Conservation (phyloP, 2,329 filamentous ascomycete genomes). For the Bimuria novae-zelandiae region DNA sequence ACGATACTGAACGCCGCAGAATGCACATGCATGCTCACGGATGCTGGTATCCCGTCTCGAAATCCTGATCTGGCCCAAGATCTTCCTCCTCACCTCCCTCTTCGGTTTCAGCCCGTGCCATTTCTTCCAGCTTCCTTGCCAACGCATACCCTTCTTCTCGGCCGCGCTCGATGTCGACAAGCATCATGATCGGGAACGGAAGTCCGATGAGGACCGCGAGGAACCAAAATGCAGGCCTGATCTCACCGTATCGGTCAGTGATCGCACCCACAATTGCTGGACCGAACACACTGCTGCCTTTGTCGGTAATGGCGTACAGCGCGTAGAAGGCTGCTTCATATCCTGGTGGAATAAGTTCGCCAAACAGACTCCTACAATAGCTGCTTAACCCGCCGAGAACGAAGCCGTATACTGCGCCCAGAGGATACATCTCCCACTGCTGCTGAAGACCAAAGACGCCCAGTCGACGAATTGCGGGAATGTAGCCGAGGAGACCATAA, state of each 20-base stretch:
- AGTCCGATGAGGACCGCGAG: constrained; percentile 81
- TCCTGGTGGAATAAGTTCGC: constrained; percentile 90
- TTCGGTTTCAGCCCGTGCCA: constrained; percentile 18
- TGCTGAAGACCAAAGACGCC: constrained; percentile 87
- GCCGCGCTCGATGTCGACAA: constrained; percentile 76
- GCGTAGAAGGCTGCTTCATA: constrained; percentile 97
- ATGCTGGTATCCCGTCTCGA: constrained; percentile 15
- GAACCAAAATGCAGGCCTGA: constrained; percentile 81
- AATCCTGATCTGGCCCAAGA: constrained; percentile 17
- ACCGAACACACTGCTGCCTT: constrained; percentile 91
- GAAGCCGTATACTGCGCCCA: constrained; percentile 89
- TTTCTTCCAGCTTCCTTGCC: constrained; percentile 42
- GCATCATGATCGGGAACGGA: constrained; percentile 81
- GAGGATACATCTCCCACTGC: constrained; percentile 94
- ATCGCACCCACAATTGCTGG: constrained; percentile 93
- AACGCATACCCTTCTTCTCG: constrained; percentile 49
- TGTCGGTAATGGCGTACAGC: constrained; percentile 96
- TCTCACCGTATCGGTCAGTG: constrained; percentile 68
- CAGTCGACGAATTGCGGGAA: constrained; percentile 75
- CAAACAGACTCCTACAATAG: constrained; percentile 90
- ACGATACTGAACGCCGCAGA: not conserved
- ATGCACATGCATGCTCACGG: constrained; percentile 3
- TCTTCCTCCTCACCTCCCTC: constrained; percentile 16
- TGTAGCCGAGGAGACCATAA: constrained; percentile 86
- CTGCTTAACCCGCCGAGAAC: constrained; percentile 90